Evolutionary conservation across 78 protist species (phyloP).

Genomic region (Creolimax fragrantissima): DNA sequence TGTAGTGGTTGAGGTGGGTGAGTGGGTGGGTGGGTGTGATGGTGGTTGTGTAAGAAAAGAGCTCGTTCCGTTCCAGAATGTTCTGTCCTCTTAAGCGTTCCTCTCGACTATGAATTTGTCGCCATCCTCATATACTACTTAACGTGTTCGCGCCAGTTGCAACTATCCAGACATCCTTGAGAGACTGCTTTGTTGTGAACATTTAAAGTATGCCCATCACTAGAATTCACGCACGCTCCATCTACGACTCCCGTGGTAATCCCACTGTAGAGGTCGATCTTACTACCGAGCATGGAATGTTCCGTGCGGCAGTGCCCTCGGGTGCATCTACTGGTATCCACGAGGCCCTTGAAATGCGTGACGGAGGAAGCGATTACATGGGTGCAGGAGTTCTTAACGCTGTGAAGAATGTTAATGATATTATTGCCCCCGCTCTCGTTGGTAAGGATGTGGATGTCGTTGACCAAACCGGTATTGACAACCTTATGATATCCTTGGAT

Average conservation of each 20-base stretch:
- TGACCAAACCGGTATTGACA: conserved; percentile 68
- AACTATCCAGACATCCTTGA: no score
- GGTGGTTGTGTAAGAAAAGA: no score
- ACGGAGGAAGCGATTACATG: conserved; percentile 63
- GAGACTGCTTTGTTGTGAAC: no score
- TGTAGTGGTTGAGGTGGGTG: no score
- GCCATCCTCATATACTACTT: no score
- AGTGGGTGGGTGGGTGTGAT: no score
- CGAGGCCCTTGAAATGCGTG: conserved; percentile 96
- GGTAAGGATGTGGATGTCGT: conserved; percentile 37
- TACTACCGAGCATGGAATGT: conserved; percentile 40
- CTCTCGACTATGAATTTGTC: no score
- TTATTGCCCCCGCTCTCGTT: conserved; percentile 74
- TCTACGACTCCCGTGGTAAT: conserved; percentile 93
- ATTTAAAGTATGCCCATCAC: conserved; percentile 43
- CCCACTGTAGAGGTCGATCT: conserved; percentile 93
- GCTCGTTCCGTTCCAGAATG: no score
- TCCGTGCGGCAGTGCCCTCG: conserved; percentile 94
- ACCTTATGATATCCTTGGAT: conserved; percentile 73
- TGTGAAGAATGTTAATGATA: conserved; percentile 71
- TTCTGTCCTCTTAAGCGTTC: no score
- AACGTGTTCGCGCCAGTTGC: no score
- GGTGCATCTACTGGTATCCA: conserved; percentile 99
- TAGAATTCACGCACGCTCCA: conserved; percentile 62
- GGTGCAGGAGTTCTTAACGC: conserved; percentile 93